Evolutionary conservation across 208 protist species (phyloP).

Genomic region (Balamuthia mandrillaris): DNA sequence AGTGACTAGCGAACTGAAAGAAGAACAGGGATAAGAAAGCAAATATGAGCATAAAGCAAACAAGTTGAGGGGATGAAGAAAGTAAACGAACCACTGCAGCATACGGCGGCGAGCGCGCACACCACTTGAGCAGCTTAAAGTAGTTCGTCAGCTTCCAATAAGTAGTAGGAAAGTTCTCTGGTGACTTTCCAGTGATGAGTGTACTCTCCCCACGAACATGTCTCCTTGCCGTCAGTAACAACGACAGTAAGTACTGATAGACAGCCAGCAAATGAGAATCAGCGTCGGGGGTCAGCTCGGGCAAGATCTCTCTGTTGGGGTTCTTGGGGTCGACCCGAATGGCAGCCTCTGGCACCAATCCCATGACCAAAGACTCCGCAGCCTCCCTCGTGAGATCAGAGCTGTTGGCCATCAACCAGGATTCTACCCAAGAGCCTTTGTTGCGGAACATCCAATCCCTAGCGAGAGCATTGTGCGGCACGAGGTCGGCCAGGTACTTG

Average conservation of each 20-base stretch:
- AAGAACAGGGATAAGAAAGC: neutral
- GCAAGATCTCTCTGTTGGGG: neutral
- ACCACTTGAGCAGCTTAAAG: slow-evolving; percentile 25
- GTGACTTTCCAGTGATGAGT: neutral
- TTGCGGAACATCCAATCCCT: neutral
- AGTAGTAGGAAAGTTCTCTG: neutral
- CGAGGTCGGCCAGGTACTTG: neutral
- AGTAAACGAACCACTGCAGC: too few relatives aligned
- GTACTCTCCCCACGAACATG: neutral
- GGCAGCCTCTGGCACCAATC: neutral
- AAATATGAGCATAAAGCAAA: too few relatives aligned
- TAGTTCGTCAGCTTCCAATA: slow-evolving; percentile 16
- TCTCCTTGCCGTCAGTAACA: neutral
- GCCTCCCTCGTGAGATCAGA: neutral
- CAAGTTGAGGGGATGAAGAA: neutral
- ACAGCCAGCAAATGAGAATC: neutral
- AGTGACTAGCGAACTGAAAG: neutral
- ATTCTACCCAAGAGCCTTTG: neutral
- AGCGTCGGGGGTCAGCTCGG: neutral
- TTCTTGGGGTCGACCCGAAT: neutral
- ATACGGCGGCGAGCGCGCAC: neutral
- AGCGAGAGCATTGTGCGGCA: neutral
- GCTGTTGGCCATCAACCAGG: neutral
- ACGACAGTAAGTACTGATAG: neutral
- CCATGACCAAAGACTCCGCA: neutral